Evolutionary conservation across 176 grass and related monocot species (phyloP).

Genomic region (Oryza glaberrima): DNA sequence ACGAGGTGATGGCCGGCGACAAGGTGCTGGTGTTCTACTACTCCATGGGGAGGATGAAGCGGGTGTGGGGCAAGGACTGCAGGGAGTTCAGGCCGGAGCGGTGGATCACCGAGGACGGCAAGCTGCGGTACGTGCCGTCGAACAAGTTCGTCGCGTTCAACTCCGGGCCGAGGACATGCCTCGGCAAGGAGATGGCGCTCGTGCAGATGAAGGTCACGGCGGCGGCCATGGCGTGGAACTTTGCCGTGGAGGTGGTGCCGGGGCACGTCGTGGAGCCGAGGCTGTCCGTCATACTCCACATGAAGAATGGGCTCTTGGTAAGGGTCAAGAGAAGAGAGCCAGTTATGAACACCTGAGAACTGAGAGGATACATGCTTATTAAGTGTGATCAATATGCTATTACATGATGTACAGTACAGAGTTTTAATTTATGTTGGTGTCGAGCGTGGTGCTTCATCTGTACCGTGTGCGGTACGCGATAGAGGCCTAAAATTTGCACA

Average conservation of each 20-base stretch:
- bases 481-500: neutral
- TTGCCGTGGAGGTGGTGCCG: slow-evolving; percentile 46
- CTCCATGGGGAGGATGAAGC: slow-evolving; percentile 54
- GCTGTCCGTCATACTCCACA: slow-evolving; percentile 46
- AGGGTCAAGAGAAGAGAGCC: slow-evolving; percentile 43
- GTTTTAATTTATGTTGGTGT: neutral
- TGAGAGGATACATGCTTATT: neutral
- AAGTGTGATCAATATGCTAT: neutral
- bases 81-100: slow-evolving; percentile 48
- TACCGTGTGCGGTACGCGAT: neutral
- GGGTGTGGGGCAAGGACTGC: slow-evolving; percentile 47
- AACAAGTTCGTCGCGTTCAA: slow-evolving; percentile 57
- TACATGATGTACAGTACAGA: slow-evolving; percentile 3
- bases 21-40: slow-evolving; percentile 50
- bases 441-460: neutral
- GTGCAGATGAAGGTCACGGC: slow-evolving; percentile 42
- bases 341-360: neutral
- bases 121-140: slow-evolving; percentile 43
- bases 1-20: slow-evolving; percentile 1
- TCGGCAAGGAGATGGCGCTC: slow-evolving; percentile 53
- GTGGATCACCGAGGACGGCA: slow-evolving; percentile 45
- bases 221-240: slow-evolving; percentile 52
- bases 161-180: slow-evolving; percentile 40
- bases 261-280: slow-evolving; percentile 50
- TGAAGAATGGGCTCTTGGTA: slow-evolving; percentile 53